phyloP scores from a whole-genome alignment of 768 basidiomycete species.

The Leccinum arenicola region DNA sequence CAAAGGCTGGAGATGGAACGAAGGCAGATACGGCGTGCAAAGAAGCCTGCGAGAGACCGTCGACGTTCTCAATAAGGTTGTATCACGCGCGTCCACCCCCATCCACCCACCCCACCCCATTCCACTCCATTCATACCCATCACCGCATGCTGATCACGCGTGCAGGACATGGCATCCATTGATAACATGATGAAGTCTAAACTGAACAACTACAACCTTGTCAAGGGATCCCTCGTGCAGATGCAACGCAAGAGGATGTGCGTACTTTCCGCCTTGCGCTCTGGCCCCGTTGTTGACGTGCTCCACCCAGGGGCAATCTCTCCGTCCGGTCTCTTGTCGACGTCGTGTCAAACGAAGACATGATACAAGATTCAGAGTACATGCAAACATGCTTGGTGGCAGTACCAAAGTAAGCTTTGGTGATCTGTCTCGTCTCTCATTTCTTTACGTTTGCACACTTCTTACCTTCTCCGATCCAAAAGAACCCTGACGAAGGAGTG shows the following conservation, averaged over 20 bases:
- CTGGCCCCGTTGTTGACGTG: constrained; percentile 5
- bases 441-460: constrained; percentile 9
- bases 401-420: constrained; percentile 76
- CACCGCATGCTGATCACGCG: constrained; percentile 25
- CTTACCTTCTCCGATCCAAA: constrained; percentile 19
- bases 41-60: constrained; percentile 80
- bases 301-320: constrained; percentile 76
- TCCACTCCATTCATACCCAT: constrained; percentile 18
- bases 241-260: constrained; percentile 95
- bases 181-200: constrained; percentile 94
- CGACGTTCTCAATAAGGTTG: constrained; percentile 82
- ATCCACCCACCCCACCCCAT: constrained; percentile 3
- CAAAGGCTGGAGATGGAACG: constrained; percentile 90
- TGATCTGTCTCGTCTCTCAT: constrained; percentile 4
- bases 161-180: constrained; percentile 85
- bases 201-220: constrained; percentile 86
- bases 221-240: constrained; percentile 87
- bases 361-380: constrained; percentile 89
- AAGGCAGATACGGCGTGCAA: constrained; percentile 83
- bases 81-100: constrained; percentile 16
- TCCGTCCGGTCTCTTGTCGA: constrained; percentile 86
- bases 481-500: constrained; percentile 86
- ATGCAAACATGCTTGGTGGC: constrained; percentile 90
- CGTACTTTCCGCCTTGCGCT: constrained; percentile 20
- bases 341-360: constrained; percentile 75